Conservation (phyloP, 1,284 basidiomycete genomes). For the Bondarzewia mesenterica region DNA sequence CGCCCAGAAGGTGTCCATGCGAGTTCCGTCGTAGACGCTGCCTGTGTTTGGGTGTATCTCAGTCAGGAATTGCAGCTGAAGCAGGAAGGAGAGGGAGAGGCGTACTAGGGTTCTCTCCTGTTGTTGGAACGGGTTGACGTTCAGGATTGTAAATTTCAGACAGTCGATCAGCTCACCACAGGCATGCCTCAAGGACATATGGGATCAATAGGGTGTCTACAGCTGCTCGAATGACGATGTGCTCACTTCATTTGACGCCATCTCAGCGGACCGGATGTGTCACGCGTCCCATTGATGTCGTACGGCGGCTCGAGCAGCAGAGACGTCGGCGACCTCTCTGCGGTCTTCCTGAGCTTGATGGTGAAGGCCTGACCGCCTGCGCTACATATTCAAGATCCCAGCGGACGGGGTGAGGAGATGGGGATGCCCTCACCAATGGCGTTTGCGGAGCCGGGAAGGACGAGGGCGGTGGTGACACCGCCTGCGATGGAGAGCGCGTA, state of each 20-base stretch:
- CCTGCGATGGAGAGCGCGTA: conserved; percentile 52
- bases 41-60: conserved; percentile 7
- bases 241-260: conserved; percentile 40
- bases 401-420: background rate
- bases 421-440: conserved; percentile 36
- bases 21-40: conserved; percentile 27
- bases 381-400: background rate
- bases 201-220: background rate
- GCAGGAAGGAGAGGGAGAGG: background rate
- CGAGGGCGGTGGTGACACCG: conserved; percentile 63
- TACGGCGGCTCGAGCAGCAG: conserved; percentile 40
- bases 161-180: background rate
- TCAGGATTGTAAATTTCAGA: background rate
- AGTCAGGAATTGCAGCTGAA: background rate
- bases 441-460: conserved; percentile 51
- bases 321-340: conserved; percentile 34
- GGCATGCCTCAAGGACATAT: conserved; percentile 1
- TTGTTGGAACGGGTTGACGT: background rate
- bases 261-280: conserved; percentile 17
- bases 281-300: conserved; percentile 25
- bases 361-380: conserved; percentile 36
- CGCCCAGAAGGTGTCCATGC: conserved; percentile 38
- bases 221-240: background rate
- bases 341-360: conserved; percentile 41
- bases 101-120: conserved; percentile 29